These are phyloP conservation scores for Arachis hypogaea DNA, from an alignment of 306 rosid genomes.

Conservation along the genomic window DNA sequence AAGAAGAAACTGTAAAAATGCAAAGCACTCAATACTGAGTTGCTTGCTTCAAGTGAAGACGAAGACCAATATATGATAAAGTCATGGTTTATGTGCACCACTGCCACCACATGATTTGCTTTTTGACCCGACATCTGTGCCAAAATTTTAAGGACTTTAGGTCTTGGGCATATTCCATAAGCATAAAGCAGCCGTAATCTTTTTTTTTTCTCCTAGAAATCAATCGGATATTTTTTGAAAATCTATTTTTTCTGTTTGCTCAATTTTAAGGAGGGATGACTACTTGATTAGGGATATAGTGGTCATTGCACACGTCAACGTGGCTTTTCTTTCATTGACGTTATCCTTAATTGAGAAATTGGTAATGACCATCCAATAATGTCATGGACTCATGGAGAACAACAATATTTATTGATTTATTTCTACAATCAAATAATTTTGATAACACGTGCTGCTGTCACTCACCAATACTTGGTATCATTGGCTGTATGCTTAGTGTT, in stretches of 20 bases:
- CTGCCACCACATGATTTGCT: constrained; percentile 10
- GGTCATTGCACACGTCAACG: constrained; percentile 44
- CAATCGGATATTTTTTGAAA: neutral
- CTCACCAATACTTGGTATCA: neutral
- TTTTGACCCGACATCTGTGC: constrained; percentile 26
- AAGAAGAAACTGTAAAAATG: neutral
- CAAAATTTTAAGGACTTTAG: neutral
- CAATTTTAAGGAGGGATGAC: neutral
- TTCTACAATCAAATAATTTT: neutral
- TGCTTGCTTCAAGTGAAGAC: constrained; percentile 14
- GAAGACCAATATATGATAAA: constrained; percentile 6
- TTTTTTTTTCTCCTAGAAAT: neutral
- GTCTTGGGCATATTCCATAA: neutral
- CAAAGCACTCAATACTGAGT: neutral
- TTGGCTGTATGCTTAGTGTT: neutral
- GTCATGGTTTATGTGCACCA: constrained; percentile 25
- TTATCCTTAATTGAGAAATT: neutral
- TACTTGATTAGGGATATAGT: constrained; percentile 25
- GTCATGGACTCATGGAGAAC: too few relatives aligned
- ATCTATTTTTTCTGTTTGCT: neutral
- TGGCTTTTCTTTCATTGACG: neutral
- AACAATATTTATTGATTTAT: too few relatives aligned
- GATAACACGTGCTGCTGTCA: neutral
- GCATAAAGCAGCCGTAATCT: neutral
- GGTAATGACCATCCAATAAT: neutral